Percentiles rank a stretch among this genome's conserved stretches.
phyloP scores from a whole-genome alignment of 2,329 filamentous ascomycete species.

The Xylariales sp. region DNA sequence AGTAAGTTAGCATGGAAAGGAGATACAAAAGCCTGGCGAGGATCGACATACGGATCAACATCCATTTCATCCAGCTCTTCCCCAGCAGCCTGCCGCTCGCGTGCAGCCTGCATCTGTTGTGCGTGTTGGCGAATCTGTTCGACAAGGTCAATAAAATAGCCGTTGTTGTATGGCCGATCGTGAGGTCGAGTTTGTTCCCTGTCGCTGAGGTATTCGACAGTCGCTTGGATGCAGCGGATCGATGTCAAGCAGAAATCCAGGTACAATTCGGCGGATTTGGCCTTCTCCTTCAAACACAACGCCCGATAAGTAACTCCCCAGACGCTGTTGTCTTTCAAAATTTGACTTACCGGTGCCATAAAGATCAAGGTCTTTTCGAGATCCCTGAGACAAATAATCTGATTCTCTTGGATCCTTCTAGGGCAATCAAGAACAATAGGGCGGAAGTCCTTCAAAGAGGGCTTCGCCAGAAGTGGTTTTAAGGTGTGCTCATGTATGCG shows the following conservation, averaged over 20 bases:
- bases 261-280: slow-evolving; percentile 68
- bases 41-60: slow-evolving; percentile 49
- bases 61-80: slow-evolving; percentile 53
- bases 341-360: slow-evolving; percentile 85
- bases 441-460: slow-evolving; percentile 74
- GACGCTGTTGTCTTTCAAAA: slow-evolving; percentile 46
- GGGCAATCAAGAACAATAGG: slow-evolving; percentile 75
- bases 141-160: slow-evolving; percentile 94
- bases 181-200: slow-evolving; percentile 78
- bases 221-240: slow-evolving; percentile 84
- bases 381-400: slow-evolving; percentile 88
- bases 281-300: slow-evolving; percentile 71
- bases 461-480: slow-evolving; percentile 70
- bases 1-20: slow-evolving; percentile 18
- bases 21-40: background rate
- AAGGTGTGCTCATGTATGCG: slow-evolving; percentile 79
- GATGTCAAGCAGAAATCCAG: slow-evolving; percentile 87
- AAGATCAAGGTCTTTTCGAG: slow-evolving; percentile 91
- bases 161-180: slow-evolving; percentile 90
- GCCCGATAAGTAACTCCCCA: slow-evolving; percentile 65
- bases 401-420: slow-evolving; percentile 72
- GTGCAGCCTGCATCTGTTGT: slow-evolving; percentile 71
- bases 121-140: slow-evolving; percentile 92
- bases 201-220: slow-evolving; percentile 80
- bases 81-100: slow-evolving; percentile 55